Evolutionary conservation across 805 yeast species (phyloP).

Genomic region (Pichia exigua): DNA sequence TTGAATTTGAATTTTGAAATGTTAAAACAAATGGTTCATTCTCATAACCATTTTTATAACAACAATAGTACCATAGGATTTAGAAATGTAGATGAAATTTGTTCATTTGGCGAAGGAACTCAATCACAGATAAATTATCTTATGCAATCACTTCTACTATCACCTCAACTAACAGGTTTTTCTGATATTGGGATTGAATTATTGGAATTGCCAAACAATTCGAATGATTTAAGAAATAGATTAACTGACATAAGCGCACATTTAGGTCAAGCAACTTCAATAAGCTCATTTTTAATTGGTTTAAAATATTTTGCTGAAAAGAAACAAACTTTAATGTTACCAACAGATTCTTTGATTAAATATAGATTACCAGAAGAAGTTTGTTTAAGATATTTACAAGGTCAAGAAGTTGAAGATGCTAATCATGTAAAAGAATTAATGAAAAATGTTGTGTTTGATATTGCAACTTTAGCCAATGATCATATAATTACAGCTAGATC

Average conservation of each 20-base stretch:
- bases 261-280: constrained; percentile 72
- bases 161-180: constrained; percentile 51
- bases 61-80: constrained; percentile 37
- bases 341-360: constrained; percentile 50
- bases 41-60: constrained; percentile 47
- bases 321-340: constrained; percentile 49
- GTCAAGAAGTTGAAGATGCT: constrained; percentile 30
- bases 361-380: constrained; percentile 56
- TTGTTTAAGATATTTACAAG: constrained; percentile 40
- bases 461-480: constrained; percentile 72
- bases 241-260: constrained; percentile 66
- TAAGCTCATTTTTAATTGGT: constrained; percentile 58
- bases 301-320: constrained; percentile 46
- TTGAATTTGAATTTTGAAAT: constrained; percentile 44
- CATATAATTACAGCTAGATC: constrained; percentile 62
- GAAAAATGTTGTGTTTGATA: constrained; percentile 56
- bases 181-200: constrained; percentile 32
- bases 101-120: constrained; percentile 75
- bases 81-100: constrained; percentile 44
- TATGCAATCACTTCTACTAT: constrained; percentile 50
- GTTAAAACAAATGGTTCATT: constrained; percentile 52
- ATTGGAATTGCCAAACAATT: constrained; percentile 38
- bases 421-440: constrained; percentile 24
- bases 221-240: constrained; percentile 17
- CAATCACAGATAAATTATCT: constrained; percentile 67